Base-by-base conservation (phyloP, 495 filamentous ascomycete species). In the Xylaria grammica region DNA sequence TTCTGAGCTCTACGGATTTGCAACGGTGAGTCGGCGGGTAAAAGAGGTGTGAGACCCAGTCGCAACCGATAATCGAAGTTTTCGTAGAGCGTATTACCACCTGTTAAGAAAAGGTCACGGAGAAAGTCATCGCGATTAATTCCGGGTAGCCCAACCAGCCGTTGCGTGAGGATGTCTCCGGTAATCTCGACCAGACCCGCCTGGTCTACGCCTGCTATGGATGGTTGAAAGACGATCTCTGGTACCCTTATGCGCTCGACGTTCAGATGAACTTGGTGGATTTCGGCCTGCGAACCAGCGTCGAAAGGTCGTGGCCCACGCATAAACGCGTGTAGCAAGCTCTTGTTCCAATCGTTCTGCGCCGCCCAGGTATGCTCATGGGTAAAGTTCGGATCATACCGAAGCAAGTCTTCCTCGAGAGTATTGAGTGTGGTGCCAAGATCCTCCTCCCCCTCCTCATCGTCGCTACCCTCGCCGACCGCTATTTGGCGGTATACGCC, bases 201-300 rank as follows among this genome's bases (percentile, higher is more conserved):
- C 75, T 99, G 95, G 72, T 99, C 95, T 38, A 98, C 81, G 3
- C 95, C 95, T 1, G 96, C 95, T 70, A 99, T 97, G 13, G 81
- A 79, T 0, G 95, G 95, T 74, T 97, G 92, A 79, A 97, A 98
- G 13, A 97, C 85, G 15, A 99, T 89, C 78, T 99, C 95, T 3
- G 95, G 96, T 0, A 97, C 93, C 26, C 95, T 90, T 73, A 99
- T 97, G 30, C 96, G 87, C 79, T 99, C 95, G 48, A 99, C 91
- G 72, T 99, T 99, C 42, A 99, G 85, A 74, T 99, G 95, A 38
- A 99, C 75, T 74, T 97, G 94, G 70, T 97, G 86, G 8, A 84
- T 87, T 76, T 98, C 91, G 7, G 87, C 86, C 65, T 94, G 90
- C 58, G 86, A 89, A 56, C 92, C 87, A 0, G 87, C 81, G 70